Evolutionary conservation across 2,329 filamentous ascomycete species (phyloP).

Genomic region (Neofusicoccum laricinum): DNA sequence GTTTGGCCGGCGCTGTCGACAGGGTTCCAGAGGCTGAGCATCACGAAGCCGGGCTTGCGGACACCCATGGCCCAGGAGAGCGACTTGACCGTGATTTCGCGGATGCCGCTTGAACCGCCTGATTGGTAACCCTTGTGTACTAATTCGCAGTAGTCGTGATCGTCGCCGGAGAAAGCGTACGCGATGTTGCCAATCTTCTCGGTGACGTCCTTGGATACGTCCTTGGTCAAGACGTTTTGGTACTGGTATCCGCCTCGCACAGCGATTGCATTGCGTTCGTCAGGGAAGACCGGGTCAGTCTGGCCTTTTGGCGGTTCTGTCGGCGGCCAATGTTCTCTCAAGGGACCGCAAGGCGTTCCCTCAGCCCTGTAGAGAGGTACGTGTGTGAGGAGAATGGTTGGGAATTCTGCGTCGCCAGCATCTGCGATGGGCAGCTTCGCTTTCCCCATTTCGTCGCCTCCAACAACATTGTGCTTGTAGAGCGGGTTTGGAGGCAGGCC

Average conservation of each 20-base stretch:
- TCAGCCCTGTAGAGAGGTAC: constrained; percentile 82
- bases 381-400: constrained; percentile 85
- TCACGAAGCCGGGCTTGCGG: constrained; percentile 77
- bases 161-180: constrained; percentile 90
- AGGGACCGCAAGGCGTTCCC: constrained; percentile 82
- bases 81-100: constrained; percentile 92
- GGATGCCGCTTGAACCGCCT: constrained; percentile 52
- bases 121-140: constrained; percentile 66
- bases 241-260: constrained; percentile 87
- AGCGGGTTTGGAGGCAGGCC: constrained; percentile 57
- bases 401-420: constrained; percentile 61
- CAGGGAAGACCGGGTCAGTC: constrained; percentile 50
- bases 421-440: constrained; percentile 34
- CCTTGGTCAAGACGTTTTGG: constrained; percentile 82
- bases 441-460: constrained; percentile 44
- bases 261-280: constrained; percentile 74
- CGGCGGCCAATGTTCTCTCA: constrained; percentile 80
- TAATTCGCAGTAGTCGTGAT: constrained; percentile 96
- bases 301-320: constrained; percentile 60
- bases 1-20: constrained; percentile 56
- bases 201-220: constrained; percentile 72
- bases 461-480: constrained; percentile 60
- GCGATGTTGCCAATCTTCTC: constrained; percentile 76
- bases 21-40: constrained; percentile 91
- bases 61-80: constrained; percentile 97